Conservation (phyloP, 768 basidiomycete genomes). For the Pulveroboletus sp. region DNA sequence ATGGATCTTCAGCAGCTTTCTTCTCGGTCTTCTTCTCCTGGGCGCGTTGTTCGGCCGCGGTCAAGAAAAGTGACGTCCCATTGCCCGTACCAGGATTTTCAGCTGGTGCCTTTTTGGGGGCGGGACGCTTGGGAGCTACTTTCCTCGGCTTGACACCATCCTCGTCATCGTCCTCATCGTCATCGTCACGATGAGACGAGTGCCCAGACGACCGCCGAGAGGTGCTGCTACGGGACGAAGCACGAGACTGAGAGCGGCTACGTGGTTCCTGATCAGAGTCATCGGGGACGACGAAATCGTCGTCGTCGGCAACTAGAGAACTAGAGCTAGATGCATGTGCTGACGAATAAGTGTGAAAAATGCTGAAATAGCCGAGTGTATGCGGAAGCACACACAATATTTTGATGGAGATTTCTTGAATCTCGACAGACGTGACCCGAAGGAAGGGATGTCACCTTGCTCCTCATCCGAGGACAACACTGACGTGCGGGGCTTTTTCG, state of each 20-base stretch:
- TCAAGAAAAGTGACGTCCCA: slow-evolving; percentile 54
- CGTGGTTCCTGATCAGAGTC: slow-evolving; percentile 56
- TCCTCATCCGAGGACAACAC: slow-evolving; percentile 47
- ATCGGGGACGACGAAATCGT: slow-evolving; percentile 67
- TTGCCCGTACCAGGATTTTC: slow-evolving; percentile 30
- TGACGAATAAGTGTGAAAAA: slow-evolving; percentile 22
- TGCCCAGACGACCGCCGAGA: slow-evolving; percentile 34
- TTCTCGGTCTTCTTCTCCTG: slow-evolving; percentile 80
- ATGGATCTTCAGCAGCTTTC: slow-evolving; percentile 73
- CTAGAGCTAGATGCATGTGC: slow-evolving; percentile 38
- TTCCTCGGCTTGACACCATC: slow-evolving; percentile 36
- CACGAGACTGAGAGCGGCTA: slow-evolving; percentile 48
- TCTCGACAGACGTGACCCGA: slow-evolving; percentile 56
- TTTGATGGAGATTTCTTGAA: slow-evolving; percentile 65
- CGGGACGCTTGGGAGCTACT: slow-evolving; percentile 33
- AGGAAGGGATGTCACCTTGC: slow-evolving; percentile 41
- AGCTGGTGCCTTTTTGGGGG: slow-evolving; percentile 28
- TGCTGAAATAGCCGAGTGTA: background rate
- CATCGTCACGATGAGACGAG: slow-evolving; percentile 35
- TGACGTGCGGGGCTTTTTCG: slow-evolving; percentile 61
- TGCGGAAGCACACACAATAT: slow-evolving; percentile 37
- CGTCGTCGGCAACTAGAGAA: slow-evolving; percentile 55
- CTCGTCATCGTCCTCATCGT: slow-evolving; percentile 35
- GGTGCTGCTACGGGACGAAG: slow-evolving; percentile 39
- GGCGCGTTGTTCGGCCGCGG: slow-evolving; percentile 75